Conservation (phyloP, 148 eudicot genomes). For the Rhododendron vialii region DNA sequence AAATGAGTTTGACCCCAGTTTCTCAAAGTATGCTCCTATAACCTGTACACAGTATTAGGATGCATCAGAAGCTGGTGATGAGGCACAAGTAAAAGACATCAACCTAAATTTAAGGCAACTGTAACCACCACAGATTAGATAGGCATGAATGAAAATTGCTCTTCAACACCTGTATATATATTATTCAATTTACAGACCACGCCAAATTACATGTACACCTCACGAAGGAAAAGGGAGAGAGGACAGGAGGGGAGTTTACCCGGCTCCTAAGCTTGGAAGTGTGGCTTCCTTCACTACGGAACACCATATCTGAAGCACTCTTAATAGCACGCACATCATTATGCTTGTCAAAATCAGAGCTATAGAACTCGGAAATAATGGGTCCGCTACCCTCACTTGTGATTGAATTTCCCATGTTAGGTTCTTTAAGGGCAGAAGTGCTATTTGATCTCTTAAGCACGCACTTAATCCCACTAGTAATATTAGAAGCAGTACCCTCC, state of each 20-base stretch:
- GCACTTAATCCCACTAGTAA: slow-evolving; percentile 36
- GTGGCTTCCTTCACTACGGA: slow-evolving; percentile 52
- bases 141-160: not conserved
- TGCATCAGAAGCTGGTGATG: not conserved
- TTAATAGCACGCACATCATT: slow-evolving; percentile 27
- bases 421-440: slow-evolving; percentile 61
- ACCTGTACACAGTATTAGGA: slow-evolving; percentile 41
- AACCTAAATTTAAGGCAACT: not conserved
- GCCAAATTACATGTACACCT: not conserved
- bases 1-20: slow-evolving; percentile 86
- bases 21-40: slow-evolving; percentile 89
- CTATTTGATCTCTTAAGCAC: slow-evolving; percentile 77
- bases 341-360: slow-evolving; percentile 42
- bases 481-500: slow-evolving; percentile 18
- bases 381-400: slow-evolving; percentile 42
- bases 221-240: not conserved
- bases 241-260: slow-evolving; percentile 36
- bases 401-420: slow-evolving; percentile 30
- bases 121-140: not conserved
- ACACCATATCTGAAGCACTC: slow-evolving; percentile 41
- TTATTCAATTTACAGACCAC: not conserved
- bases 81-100: not conserved
- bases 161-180: not conserved
- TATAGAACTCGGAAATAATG: slow-evolving; percentile 69
- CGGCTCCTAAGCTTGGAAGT: slow-evolving; percentile 74